Evolutionary conservation across 495 filamentous ascomycete species (phyloP).

Genomic region (Penicillium ochrochloron): DNA sequence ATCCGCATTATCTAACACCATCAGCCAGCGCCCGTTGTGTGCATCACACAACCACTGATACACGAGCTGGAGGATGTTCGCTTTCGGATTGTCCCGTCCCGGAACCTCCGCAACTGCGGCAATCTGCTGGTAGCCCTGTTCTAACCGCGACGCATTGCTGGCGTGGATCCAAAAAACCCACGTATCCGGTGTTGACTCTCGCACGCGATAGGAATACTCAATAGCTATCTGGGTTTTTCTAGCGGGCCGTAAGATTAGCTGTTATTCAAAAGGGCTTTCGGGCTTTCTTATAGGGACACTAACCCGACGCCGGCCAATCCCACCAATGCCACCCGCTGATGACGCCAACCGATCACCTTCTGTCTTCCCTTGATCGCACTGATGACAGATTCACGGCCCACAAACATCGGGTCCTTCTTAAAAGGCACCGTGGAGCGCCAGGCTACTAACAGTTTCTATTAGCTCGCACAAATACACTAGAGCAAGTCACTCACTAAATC

Average conservation of each 20-base stretch:
- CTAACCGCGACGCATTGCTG: slow-evolving; percentile 21
- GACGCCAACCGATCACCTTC: not conserved
- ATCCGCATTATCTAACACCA: slow-evolving; percentile 44
- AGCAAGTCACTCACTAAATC: slow-evolving; percentile 4
- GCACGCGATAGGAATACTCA: slow-evolving; percentile 48
- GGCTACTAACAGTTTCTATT: no score
- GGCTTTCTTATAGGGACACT: slow-evolving; percentile 16
- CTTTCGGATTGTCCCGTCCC: slow-evolving; percentile 27
- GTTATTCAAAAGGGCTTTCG: not conserved
- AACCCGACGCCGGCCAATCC: slow-evolving; percentile 43
- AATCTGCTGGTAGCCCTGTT: slow-evolving; percentile 50
- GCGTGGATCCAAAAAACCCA: slow-evolving; percentile 58
- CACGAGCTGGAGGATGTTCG: slow-evolving; percentile 20
- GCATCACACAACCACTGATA: slow-evolving; percentile 6
- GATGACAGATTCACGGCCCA: slow-evolving; percentile 9
- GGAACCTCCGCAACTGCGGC: slow-evolving; percentile 30
- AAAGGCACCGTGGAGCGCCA: slow-evolving; percentile 12
- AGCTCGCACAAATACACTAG: no score
- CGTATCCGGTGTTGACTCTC: slow-evolving; percentile 38
- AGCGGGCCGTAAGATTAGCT: slow-evolving; percentile 24
- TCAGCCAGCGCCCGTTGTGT: slow-evolving; percentile 32
- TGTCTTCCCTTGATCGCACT: slow-evolving; percentile 15
- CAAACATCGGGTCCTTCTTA: slow-evolving; percentile 11
- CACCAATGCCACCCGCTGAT: slow-evolving; percentile 28
- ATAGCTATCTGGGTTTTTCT: slow-evolving; percentile 58